Conservation (phyloP, 306 rosid genomes). For the Glycyrrhiza uralensis region DNA sequence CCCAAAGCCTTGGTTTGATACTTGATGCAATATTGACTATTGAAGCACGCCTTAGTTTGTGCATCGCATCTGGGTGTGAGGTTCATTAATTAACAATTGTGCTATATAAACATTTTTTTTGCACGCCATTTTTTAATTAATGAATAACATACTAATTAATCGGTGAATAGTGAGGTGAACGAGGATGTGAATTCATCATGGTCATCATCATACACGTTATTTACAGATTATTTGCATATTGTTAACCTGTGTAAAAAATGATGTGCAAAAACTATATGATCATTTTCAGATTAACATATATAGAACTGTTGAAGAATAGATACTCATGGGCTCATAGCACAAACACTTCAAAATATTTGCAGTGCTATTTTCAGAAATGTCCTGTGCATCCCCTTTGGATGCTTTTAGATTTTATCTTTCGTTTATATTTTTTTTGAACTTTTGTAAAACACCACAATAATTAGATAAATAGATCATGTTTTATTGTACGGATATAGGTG, state of each 20-base stretch:
- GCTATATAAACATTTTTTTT: not conserved
- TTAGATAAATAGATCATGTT: too few relatives aligned
- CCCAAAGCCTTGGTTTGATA: not conserved
- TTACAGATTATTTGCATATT: not conserved
- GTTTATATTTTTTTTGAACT: too few relatives aligned
- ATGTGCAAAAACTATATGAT: too few relatives aligned
- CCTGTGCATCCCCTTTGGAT: too few relatives aligned
- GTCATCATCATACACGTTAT: not conserved
- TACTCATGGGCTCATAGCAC: too few relatives aligned
- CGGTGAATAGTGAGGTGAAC: too few relatives aligned
- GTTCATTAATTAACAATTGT: not conserved
- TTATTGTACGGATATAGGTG: too few relatives aligned
- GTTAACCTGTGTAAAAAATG: not conserved
- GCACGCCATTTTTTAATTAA: not conserved
- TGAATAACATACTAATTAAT: not conserved
- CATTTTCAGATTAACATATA: not conserved
- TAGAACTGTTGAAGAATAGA: not conserved
- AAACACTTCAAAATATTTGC: too few relatives aligned
- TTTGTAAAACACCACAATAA: too few relatives aligned
- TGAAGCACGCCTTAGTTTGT: constrained; percentile 28
- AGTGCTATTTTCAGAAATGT: too few relatives aligned
- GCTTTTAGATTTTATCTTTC: too few relatives aligned
- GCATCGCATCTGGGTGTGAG: constrained; percentile 25
- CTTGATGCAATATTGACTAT: constrained; percentile 4
- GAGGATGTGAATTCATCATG: too few relatives aligned